A percentile compares a stretch with the other conserved stretches of the same genome.
Conservation (phyloP, 305 asterid genomes). For the Salvia sclarea region DNA sequence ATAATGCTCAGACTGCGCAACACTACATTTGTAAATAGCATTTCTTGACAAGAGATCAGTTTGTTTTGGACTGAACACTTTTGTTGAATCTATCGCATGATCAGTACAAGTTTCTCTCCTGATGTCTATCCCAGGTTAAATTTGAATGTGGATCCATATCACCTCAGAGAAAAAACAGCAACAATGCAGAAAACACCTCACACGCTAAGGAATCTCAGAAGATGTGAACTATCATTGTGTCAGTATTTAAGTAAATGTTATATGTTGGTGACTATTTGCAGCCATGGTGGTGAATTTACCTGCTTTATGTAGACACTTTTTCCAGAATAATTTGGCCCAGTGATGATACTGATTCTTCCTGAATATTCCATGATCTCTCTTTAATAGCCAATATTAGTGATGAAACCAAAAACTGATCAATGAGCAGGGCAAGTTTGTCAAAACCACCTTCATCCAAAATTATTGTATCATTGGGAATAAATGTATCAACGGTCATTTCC, state of each 20-base stretch:
- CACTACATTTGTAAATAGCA: constrained; percentile 10
- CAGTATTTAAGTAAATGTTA: not conserved
- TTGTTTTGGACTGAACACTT: not conserved
- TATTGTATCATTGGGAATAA: constrained; percentile 89
- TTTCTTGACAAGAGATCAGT: not conserved
- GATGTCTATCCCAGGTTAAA: not conserved
- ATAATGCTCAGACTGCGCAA: constrained; percentile 13
- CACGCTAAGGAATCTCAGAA: not conserved
- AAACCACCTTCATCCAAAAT: constrained; percentile 72
- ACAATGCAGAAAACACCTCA: not conserved
- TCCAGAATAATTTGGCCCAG: constrained; percentile 97
- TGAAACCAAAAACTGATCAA: constrained; percentile 25
- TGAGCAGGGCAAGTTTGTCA: constrained; percentile 23
- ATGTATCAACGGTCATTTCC: constrained; percentile 93
- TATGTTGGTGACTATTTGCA: constrained; percentile 23
- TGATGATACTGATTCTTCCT: constrained; percentile 85
- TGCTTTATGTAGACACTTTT: constrained; percentile 93
- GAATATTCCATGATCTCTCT: constrained; percentile 35
- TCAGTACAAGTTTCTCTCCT: constrained; percentile 14
- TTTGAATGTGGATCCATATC: constrained; percentile 14
- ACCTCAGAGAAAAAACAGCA: constrained; percentile 14
- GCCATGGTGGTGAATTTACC: constrained; percentile 31
- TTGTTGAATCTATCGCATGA: constrained; percentile 11
- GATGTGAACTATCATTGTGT: not conserved
- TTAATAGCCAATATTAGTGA: constrained; percentile 28